phyloP scores from a whole-genome alignment of 2,329 filamentous ascomycete genomes.

The Dactylellina parvicollis region DNA sequence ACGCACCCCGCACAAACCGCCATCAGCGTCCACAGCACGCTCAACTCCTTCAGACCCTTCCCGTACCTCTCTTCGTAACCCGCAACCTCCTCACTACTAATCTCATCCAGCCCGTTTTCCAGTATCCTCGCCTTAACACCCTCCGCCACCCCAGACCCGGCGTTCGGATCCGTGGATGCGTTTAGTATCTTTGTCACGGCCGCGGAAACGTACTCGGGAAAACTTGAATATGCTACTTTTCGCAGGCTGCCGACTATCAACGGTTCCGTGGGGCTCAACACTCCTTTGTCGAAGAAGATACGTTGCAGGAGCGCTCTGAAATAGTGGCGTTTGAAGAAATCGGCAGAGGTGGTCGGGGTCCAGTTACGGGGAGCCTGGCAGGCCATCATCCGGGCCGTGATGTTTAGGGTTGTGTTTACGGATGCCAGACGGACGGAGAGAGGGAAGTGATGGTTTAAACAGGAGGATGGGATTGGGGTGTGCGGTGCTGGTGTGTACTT shows the following conservation, averaged over 20 bases:
- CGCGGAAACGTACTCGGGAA: conserved; percentile 80
- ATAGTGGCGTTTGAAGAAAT: conserved; percentile 92
- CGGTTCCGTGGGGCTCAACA: conserved; percentile 72
- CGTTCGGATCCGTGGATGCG: conserved; percentile 64
- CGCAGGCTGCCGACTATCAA: conserved; percentile 86
- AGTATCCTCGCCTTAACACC: conserved; percentile 62
- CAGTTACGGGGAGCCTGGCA: conserved; percentile 95
- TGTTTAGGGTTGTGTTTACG: conserved; percentile 82
- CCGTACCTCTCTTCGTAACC: conserved; percentile 74
- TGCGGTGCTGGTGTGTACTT: conserved; percentile 48
- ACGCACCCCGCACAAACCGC: conserved; percentile 90
- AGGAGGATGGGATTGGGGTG: conserved; percentile 73
- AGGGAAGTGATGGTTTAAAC: conserved; percentile 88
- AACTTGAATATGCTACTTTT: conserved; percentile 80
- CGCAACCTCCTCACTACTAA: conserved; percentile 80
- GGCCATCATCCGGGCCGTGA: conserved; percentile 97
- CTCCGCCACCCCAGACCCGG: conserved; percentile 70
- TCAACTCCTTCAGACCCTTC: conserved; percentile 79
- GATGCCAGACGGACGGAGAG: conserved; percentile 73
- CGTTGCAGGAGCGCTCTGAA: conserved; percentile 89
- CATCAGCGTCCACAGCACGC: conserved; percentile 93
- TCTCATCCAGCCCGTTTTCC: conserved; percentile 63
- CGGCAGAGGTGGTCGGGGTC: conserved; percentile 80
- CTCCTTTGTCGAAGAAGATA: conserved; percentile 79
- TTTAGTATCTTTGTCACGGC: conserved; percentile 76